These are phyloP conservation scores for Ochromonas danica DNA, from an alignment of 108 stramenopile genomes.

Conservation along the genomic window DNA sequence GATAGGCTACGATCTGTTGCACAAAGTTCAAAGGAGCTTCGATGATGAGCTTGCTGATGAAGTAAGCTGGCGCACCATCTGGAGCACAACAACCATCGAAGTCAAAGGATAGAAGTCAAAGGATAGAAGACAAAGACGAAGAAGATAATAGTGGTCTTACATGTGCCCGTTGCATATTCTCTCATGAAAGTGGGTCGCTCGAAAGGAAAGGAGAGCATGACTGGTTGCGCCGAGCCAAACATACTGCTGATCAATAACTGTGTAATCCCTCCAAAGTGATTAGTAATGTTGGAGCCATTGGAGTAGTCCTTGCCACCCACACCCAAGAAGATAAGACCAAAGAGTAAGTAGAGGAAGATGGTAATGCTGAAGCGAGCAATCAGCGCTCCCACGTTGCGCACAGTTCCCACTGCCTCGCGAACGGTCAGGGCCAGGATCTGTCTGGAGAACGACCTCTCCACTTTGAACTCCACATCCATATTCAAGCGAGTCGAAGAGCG, in stretches of 20 bases:
- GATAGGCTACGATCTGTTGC: neutral
- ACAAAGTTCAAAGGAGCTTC: conserved; percentile 1
- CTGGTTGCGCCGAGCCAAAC: conserved; percentile 73
- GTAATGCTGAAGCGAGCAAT: neutral
- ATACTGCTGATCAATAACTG: conserved; percentile 48
- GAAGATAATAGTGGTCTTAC: conserved; percentile 45
- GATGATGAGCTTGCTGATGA: neutral
- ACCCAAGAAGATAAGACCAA: neutral
- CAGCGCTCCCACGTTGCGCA: neutral
- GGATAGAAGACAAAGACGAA: too few species aligned
- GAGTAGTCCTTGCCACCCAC: neutral
- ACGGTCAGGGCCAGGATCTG: neutral
- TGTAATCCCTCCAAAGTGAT: neutral
- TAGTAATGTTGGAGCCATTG: neutral
- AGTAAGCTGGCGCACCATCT: neutral
- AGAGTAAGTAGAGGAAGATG: neutral
- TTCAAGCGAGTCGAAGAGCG: neutral
- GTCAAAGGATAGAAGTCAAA: too few species aligned
- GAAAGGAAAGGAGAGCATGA: conserved; percentile 69
- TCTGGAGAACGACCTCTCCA: neutral
- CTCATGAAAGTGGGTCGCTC: conserved; percentile 81
- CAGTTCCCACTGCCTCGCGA: neutral
- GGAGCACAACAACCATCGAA: too few species aligned
- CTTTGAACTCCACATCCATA: neutral
- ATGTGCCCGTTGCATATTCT: conserved; percentile 81